Conservation (phyloP, 2,329 filamentous ascomycete genomes). For the Colletotrichum abscissum region DNA sequence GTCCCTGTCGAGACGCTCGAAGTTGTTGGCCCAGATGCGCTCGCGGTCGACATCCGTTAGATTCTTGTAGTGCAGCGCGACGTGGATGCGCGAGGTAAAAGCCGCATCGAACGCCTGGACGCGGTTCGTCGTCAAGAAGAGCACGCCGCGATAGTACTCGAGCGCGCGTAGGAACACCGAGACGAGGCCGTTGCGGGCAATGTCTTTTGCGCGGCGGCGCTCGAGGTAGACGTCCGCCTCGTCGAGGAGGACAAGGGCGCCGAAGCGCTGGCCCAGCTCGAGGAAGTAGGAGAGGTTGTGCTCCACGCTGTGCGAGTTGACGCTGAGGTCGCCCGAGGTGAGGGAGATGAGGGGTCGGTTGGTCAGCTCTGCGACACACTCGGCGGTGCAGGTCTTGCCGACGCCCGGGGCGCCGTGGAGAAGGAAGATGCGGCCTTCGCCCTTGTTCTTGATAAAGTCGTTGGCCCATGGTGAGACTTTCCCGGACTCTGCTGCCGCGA, state of each 20-base stretch:
- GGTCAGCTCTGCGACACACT: constrained; percentile 64
- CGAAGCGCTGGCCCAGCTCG: constrained; percentile 59
- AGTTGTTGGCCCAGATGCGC: constrained; percentile 44
- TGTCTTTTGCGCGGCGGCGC: constrained; percentile 55
- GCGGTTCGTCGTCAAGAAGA: constrained; percentile 63
- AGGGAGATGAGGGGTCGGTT: constrained; percentile 63
- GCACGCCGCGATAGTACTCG: constrained; percentile 62
- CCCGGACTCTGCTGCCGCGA: constrained; percentile 50
- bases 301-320: constrained; percentile 52
- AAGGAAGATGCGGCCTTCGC: constrained; percentile 61
- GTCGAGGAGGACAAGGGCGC: constrained; percentile 65
- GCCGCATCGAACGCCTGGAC: constrained; percentile 50
- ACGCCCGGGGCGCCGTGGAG: constrained; percentile 66
- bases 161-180: constrained; percentile 62
- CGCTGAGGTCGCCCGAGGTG: constrained; percentile 60
- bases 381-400: constrained; percentile 68
- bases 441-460: constrained; percentile 48
- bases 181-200: constrained; percentile 59
- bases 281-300: constrained; percentile 59
- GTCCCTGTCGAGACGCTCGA: constrained; percentile 42
- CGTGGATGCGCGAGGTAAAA: constrained; percentile 45
- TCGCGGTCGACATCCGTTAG: constrained; percentile 42
- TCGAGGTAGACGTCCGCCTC: constrained; percentile 72
- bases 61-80: constrained; percentile 44
- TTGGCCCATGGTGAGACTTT: constrained; percentile 58